Conservation (phyloP, 1,139 yeast genomes). For the Scheffersomyces quercinus region DNA sequence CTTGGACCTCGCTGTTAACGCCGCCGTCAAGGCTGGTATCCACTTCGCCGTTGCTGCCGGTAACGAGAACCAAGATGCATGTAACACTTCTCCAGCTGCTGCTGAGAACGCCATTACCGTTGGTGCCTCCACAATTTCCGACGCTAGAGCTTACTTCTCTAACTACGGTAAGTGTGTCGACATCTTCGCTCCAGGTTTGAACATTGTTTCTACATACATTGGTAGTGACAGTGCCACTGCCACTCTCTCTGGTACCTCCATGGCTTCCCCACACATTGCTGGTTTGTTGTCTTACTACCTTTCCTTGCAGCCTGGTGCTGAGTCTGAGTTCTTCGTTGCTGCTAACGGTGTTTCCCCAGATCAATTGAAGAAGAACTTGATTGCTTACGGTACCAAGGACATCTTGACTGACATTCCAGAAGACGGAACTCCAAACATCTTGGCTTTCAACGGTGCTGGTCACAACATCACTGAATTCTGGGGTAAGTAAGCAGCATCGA, state of each 20-base stretch:
- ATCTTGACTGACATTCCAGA: slow-evolving; percentile 70
- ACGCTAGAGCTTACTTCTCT: slow-evolving; percentile 76
- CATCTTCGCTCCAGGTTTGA: slow-evolving; percentile 83
- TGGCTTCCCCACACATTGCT: slow-evolving; percentile 98
- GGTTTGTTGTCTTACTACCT: slow-evolving; percentile 88
- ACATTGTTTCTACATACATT: slow-evolving; percentile 80
- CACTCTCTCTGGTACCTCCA: slow-evolving; percentile 93
- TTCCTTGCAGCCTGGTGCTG: slow-evolving; percentile 85
- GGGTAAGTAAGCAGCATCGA: slow-evolving; percentile 27
- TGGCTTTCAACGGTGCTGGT: slow-evolving; percentile 94
- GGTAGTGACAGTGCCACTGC: slow-evolving; percentile 85
- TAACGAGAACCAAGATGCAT: slow-evolving; percentile 82
- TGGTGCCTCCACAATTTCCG: slow-evolving; percentile 78
- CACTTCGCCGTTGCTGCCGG: slow-evolving; percentile 91
- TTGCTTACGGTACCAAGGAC: slow-evolving; percentile 75
- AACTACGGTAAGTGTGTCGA: slow-evolving; percentile 86
- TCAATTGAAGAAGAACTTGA: slow-evolving; percentile 84
- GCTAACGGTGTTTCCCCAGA: slow-evolving; percentile 71
- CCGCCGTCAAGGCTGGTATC: slow-evolving; percentile 78
- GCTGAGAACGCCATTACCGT: slow-evolving; percentile 77
- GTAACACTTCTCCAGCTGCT: slow-evolving; percentile 80
- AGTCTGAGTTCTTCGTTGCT: slow-evolving; percentile 66
- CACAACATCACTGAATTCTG: slow-evolving; percentile 75
- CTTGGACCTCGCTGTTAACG: slow-evolving; percentile 78
- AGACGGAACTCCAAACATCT: slow-evolving; percentile 77